These are phyloP conservation scores for Lasiodiplodia theobromae DNA, from an alignment of 2,329 filamentous ascomycete species.

Conservation along the genomic window DNA sequence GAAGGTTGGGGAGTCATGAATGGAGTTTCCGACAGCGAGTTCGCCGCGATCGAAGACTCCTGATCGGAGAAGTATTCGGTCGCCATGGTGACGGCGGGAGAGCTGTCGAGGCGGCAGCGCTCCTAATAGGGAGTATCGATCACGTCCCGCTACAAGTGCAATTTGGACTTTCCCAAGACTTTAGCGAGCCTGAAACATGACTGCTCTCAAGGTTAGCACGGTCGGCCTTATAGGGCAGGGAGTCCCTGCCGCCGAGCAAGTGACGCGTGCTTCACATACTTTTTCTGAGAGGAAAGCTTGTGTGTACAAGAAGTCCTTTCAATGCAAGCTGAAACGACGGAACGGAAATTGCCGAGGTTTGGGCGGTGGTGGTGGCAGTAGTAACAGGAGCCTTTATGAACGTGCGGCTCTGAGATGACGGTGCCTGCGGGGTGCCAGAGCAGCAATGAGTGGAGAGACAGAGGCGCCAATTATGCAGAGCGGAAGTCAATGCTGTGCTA, in stretches of 20 bases:
- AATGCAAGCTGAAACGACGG: slow-evolving; percentile 29
- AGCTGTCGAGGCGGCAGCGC: slow-evolving; percentile 1
- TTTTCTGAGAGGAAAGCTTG: slow-evolving; percentile 26
- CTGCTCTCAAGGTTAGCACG: slow-evolving; percentile 28
- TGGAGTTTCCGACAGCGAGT: slow-evolving; percentile 71
- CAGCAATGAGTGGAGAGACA: slow-evolving; percentile 14
- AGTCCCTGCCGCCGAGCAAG: slow-evolving; percentile 13
- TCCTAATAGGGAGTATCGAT: slow-evolving; percentile 22
- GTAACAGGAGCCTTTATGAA: background rate
- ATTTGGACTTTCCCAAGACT: slow-evolving; percentile 15
- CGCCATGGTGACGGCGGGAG: slow-evolving; percentile 38
- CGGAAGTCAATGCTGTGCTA: slow-evolving; percentile 18
- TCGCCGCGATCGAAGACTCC: slow-evolving; percentile 48
- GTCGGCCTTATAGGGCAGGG: slow-evolving; percentile 20
- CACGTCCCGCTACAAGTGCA: slow-evolving; percentile 3
- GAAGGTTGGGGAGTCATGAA: slow-evolving; percentile 67
- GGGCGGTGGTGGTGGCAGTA: background rate
- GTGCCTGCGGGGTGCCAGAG: slow-evolving; percentile 6
- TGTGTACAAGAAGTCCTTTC: slow-evolving; percentile 23
- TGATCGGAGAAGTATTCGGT: slow-evolving; percentile 58
- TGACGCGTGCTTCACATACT: slow-evolving; percentile 26
- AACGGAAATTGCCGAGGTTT: slow-evolving; percentile 2
- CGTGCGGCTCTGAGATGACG: slow-evolving; percentile 13
- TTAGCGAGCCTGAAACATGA: slow-evolving; percentile 29
- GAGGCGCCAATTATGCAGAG: background rate